Evolutionary conservation across 2,329 filamentous ascomycete genomes (phyloP).

Genomic region (Ophiostoma australiae): DNA sequence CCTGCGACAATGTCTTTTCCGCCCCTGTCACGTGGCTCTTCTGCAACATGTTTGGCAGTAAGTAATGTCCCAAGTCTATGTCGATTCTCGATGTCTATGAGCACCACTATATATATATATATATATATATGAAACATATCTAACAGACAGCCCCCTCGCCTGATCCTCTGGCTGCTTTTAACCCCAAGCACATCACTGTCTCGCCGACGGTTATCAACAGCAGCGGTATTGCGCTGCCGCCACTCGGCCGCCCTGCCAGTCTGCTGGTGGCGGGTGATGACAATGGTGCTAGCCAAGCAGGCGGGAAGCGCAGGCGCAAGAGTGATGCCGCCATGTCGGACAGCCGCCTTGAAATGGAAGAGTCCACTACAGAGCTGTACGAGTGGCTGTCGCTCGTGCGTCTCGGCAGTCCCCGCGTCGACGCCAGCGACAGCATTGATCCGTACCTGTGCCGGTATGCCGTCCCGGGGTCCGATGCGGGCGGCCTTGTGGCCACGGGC

Average conservation of each 20-base stretch:
- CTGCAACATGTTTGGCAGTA: conserved; percentile 53
- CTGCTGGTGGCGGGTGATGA: conserved; percentile 36
- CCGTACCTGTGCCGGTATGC: conserved; percentile 64
- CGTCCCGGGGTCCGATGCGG: conserved; percentile 40
- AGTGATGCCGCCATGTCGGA: background rate
- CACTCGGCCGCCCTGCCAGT: conserved; percentile 33
- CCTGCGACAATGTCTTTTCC: conserved; percentile 71
- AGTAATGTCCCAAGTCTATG: conserved; percentile 18
- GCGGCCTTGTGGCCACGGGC: background rate
- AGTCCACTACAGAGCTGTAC: conserved; percentile 59
- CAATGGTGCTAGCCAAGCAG: background rate
- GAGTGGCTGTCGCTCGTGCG: conserved; percentile 71
- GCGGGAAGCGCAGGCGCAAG: conserved; percentile 30
- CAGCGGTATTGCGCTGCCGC: conserved; percentile 34
- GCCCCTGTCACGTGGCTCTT: conserved; percentile 72
- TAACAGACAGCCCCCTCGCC: conserved; percentile 42
- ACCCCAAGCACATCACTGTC: conserved; percentile 42
- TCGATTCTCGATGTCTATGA: background rate
- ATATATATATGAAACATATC: conserved; percentile 25
- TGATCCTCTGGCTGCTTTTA: conserved; percentile 46
- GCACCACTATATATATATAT: background rate
- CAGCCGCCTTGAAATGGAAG: conserved; percentile 51
- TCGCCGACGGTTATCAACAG: conserved; percentile 33
- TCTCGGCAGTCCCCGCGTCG: conserved; percentile 60
- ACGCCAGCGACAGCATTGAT: conserved; percentile 56